Conservation (phyloP, 495 filamentous ascomycete genomes). For the Daldinia bambusicola region DNA sequence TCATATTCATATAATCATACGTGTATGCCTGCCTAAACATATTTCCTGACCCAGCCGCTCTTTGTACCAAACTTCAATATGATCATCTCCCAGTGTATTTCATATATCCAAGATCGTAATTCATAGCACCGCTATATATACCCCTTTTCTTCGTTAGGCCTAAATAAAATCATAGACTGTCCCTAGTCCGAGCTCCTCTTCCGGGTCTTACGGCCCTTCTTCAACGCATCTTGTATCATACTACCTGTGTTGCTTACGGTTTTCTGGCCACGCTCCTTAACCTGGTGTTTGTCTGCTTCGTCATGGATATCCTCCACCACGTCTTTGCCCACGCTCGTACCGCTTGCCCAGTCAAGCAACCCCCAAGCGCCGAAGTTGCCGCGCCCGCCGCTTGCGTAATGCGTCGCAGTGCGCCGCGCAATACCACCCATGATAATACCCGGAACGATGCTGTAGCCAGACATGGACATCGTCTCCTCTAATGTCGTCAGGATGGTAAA, state of each 20-base stretch:
- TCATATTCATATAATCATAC: background rate
- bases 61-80: constrained; percentile 21
- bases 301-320: constrained; percentile 64
- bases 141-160: background rate
- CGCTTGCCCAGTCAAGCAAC: constrained; percentile 77
- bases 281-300: constrained; percentile 68
- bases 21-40: background rate
- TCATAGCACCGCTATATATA: background rate
- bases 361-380: constrained; percentile 86
- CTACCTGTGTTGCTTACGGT: constrained; percentile 50
- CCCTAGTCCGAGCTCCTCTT: constrained; percentile 52
- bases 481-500: constrained; percentile 74
- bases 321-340: constrained; percentile 71
- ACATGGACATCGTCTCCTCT: constrained; percentile 80
- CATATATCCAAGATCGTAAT: background rate
- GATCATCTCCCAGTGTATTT: too few species aligned
- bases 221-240: constrained; percentile 51
- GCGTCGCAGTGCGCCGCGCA: constrained; percentile 72
- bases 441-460: constrained; percentile 79
- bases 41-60: background rate
- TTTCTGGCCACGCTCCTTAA: constrained; percentile 60
- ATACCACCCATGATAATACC: constrained; percentile 81
- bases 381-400: constrained; percentile 67
- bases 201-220: constrained; percentile 50
- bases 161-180: background rate